A percentile compares a stretch with the other conserved stretches of the same genome.
phyloP scores from a whole-genome alignment of 176 grass and related monocot species.

The Raddia distichophylla region DNA sequence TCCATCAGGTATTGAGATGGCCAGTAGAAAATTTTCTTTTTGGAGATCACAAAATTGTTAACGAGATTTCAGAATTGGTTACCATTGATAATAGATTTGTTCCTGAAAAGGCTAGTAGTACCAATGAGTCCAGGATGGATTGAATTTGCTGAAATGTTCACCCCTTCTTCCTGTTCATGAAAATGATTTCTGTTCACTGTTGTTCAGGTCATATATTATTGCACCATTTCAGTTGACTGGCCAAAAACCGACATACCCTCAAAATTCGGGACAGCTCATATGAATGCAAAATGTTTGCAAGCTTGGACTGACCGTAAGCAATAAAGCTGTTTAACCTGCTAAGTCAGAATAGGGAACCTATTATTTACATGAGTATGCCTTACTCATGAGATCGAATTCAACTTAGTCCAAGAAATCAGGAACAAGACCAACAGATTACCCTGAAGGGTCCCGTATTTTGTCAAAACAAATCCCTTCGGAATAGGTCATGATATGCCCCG shows the following conservation, averaged over 20 bases:
- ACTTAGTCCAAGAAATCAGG: not conserved
- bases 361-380: not conserved
- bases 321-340: slow-evolving; percentile 56
- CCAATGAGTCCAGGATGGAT: slow-evolving; percentile 76
- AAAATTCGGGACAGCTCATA: slow-evolving; percentile 67
- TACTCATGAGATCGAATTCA: not conserved
- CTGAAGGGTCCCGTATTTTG: slow-evolving; percentile 61
- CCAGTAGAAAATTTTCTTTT: not conserved
- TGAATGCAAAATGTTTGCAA: slow-evolving; percentile 86
- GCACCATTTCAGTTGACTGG: too few relatives aligned
- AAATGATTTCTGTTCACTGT: not conserved
- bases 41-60: not conserved
- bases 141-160: slow-evolving; percentile 79
- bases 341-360: slow-evolving; percentile 16
- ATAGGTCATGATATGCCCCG: slow-evolving; percentile 57
- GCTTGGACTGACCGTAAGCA: slow-evolving; percentile 85
- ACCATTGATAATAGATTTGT: slow-evolving; percentile 54
- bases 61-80: slow-evolving; percentile 30
- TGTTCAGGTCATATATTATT: not conserved
- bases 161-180: slow-evolving; percentile 53
- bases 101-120: slow-evolving; percentile 69
- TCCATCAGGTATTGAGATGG: too few relatives aligned
- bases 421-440: slow-evolving; percentile 36
- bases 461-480: slow-evolving; percentile 69
- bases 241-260: slow-evolving; percentile 39